phyloP scores from a whole-genome alignment of 257 asterid genomes.

The Coffea canephora region DNA sequence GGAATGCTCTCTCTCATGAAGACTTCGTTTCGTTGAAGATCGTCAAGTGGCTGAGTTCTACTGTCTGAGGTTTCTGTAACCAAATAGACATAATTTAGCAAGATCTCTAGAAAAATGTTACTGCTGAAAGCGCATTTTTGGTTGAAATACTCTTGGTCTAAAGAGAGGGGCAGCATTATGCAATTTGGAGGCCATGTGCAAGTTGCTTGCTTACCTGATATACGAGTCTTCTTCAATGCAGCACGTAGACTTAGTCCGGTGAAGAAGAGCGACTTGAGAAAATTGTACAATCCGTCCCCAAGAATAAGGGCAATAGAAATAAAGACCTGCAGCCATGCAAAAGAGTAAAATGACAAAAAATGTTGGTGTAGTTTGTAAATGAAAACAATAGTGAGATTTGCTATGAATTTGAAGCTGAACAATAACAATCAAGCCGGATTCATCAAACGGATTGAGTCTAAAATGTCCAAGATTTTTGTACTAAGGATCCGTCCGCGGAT shows the following conservation, averaged over 20 bases:
- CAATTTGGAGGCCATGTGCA: background rate
- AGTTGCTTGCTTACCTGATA: slow-evolving; percentile 30
- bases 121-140: background rate
- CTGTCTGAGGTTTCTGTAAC: slow-evolving; percentile 14
- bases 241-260: slow-evolving; percentile 38
- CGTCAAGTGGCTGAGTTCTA: slow-evolving; percentile 16
- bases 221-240: slow-evolving; percentile 36
- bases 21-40: slow-evolving; percentile 24
- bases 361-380: too few relatives aligned
- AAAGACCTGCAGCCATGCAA: slow-evolving; percentile 56
- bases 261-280: slow-evolving; percentile 52
- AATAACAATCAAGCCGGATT: too few relatives aligned
- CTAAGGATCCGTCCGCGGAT: too few relatives aligned
- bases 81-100: background rate
- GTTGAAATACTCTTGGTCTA: background rate
- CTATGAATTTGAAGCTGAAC: too few relatives aligned
- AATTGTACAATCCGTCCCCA: slow-evolving; percentile 87
- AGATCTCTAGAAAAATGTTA: too few relatives aligned
- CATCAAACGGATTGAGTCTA: too few relatives aligned
- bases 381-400: too few relatives aligned
- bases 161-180: background rate
- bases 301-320: slow-evolving; percentile 75
- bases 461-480: too few relatives aligned
- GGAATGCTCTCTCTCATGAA: slow-evolving; percentile 43
- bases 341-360: background rate